Conservation (phyloP, 2,329 filamentous ascomycete species). For the Fusarium sp. region DNA sequence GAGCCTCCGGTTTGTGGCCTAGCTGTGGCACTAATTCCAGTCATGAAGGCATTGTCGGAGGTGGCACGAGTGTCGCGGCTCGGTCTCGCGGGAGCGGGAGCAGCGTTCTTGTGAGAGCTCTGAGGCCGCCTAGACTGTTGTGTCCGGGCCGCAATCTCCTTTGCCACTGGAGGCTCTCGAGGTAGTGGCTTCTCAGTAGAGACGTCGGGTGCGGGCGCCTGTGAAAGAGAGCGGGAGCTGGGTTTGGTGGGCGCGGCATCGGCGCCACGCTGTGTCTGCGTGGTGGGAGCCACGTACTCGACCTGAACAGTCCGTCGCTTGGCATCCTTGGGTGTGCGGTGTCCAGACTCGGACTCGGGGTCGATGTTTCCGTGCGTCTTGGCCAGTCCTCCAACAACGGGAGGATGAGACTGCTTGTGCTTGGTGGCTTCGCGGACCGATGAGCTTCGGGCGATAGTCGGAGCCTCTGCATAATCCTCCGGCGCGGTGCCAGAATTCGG, state of each 20-base stretch:
- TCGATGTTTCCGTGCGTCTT: slow-evolving; percentile 83
- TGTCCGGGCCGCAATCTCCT: slow-evolving; percentile 57
- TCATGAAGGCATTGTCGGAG: slow-evolving; percentile 58
- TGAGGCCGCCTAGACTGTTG: slow-evolving; percentile 58
- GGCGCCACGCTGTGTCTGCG: slow-evolving; percentile 81
- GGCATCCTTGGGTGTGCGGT: slow-evolving; percentile 81
- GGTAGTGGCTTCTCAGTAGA: slow-evolving; percentile 70
- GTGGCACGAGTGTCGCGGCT: slow-evolving; percentile 53
- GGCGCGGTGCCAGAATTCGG: slow-evolving; percentile 79
- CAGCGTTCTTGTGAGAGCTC: slow-evolving; percentile 58
- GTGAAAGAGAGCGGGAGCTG: slow-evolving; percentile 49
- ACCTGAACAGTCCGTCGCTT: slow-evolving; percentile 97
- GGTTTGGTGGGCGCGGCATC: slow-evolving; percentile 44
- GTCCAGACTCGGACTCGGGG: slow-evolving; percentile 66
- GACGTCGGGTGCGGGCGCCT: slow-evolving; percentile 55
- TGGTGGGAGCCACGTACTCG: slow-evolving; percentile 94
- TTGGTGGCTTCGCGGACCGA: slow-evolving; percentile 92
- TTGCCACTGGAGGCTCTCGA: slow-evolving; percentile 64
- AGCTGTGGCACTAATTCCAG: slow-evolving; percentile 56
- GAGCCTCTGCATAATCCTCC: slow-evolving; percentile 67
- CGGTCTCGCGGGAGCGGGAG: slow-evolving; percentile 43
- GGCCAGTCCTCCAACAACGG: slow-evolving; percentile 71
- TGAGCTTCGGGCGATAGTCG: slow-evolving; percentile 82
- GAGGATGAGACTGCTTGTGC: slow-evolving; percentile 64
- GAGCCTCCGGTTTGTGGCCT: slow-evolving; percentile 87